Conservation (phyloP, 2,329 filamentous ascomycete species). For the Diaporthe vexans region DNA sequence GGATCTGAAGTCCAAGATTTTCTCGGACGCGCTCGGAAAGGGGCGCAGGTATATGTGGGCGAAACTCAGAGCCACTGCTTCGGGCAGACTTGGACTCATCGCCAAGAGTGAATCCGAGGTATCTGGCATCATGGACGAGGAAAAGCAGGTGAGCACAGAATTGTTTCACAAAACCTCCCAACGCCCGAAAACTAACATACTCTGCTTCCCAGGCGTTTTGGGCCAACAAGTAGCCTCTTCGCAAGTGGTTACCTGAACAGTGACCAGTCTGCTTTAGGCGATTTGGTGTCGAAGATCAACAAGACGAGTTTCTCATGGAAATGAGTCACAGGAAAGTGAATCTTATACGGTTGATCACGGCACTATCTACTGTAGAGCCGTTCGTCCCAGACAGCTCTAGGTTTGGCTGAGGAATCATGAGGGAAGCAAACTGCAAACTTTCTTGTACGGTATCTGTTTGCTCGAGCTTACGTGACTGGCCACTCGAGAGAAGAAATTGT, state of each 20-base stretch:
- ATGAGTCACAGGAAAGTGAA: neutral
- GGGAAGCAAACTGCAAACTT: neutral
- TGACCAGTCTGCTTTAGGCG: neutral
- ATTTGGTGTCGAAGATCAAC: neutral
- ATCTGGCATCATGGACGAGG: conserved; percentile 79
- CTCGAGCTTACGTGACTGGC: neutral
- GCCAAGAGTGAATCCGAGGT: conserved; percentile 72
- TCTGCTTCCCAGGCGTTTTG: conserved; percentile 1
- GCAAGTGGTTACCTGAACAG: no score
- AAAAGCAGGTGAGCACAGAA: conserved; percentile 65
- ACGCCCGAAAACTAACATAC: neutral
- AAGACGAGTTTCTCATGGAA: neutral
- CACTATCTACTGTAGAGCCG: neutral
- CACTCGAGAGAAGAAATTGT: neutral
- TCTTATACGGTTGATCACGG: neutral
- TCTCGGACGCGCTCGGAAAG: conserved; percentile 79
- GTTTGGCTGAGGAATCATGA: neutral
- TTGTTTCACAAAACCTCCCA: neutral
- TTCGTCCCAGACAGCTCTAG: neutral
- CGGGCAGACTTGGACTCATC: conserved; percentile 77
- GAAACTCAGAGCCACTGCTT: conserved; percentile 69
- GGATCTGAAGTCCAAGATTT: conserved; percentile 79
- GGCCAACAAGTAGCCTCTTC: neutral
- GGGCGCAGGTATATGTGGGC: conserved; percentile 89
- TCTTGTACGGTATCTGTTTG: neutral